Evolutionary conservation across 805 yeast species (phyloP), one percentile per base, ranked within the genome.

Genomic region (Blastobotrys terrestris): DNA sequence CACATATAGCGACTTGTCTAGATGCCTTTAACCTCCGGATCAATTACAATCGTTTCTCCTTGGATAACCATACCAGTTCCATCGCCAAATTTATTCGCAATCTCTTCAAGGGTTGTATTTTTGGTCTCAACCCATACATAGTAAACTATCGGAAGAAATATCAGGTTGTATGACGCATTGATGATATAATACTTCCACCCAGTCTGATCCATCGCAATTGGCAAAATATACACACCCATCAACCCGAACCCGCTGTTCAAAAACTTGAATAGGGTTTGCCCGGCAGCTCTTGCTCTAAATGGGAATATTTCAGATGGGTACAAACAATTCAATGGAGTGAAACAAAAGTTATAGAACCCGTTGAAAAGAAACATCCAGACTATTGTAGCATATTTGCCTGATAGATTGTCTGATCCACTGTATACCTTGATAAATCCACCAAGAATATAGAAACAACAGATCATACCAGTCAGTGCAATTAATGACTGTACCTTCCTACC

Each of bases 121-220:
- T 68, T 61, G 7, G 78, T 75, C 58, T 74, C 78, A 16, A 72
- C 73, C 63, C 62, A 73, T 53, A 65, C 58, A 55, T 71, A 63
- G 57, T 64, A 64, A 35, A 68, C 65, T 31, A 69, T 54, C 6
- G 61, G 55, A 47, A 69, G 58, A 48, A 68, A 69, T 18, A 66
- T 63, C 2, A 64, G 65, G 46, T 74, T 68, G 49, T 65, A 56
- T 26, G 49, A 40, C 67, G 65, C 61, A 75, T 82, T 39, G 2
- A 74, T 75, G 55, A 74, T 71, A 59, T 74, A 74, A 66, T 72
- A 74, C 59, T 71, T 73, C 75, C 76, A 73, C 31, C 62, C 60
- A 45, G 74, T 67, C 18, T 70, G 69, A 22, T 67, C 73, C 72
- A 74, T 66, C 50, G 74, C 77, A 59, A 69, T 59, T n/a, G 72